Evolutionary conservation across 2,329 filamentous ascomycete species (phyloP).

Genomic region (Claviceps arundinis): DNA sequence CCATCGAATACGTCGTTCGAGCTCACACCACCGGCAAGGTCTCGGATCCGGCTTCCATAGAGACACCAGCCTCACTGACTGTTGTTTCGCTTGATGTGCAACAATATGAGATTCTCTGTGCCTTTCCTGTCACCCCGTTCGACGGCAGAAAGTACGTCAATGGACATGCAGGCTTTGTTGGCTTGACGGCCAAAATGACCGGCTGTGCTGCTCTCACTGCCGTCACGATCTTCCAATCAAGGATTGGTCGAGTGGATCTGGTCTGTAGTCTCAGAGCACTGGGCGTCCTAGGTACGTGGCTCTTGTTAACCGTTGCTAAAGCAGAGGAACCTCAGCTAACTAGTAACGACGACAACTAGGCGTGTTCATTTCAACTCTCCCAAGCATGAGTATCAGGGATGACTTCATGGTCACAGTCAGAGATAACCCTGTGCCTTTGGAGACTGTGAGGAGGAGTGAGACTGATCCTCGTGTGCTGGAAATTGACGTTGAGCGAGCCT

Average conservation of each 20-base stretch:
- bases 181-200: conserved; percentile 79
- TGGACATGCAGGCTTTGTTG: conserved; percentile 54
- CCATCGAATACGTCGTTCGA: conserved; percentile 55
- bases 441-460: conserved; percentile 48
- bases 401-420: conserved; percentile 66
- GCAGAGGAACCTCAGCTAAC: not conserved
- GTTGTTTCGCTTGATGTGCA: conserved; percentile 47
- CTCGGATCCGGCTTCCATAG: conserved; percentile 34
- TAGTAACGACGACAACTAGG: conserved; percentile 25
- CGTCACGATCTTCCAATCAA: conserved; percentile 40
- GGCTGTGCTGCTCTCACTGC: conserved; percentile 64
- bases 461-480: conserved; percentile 50
- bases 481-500: conserved; percentile 65
- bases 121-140: conserved; percentile 53
- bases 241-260: conserved; percentile 48
- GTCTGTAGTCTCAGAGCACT: conserved; percentile 66
- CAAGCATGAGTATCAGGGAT: conserved; percentile 42
- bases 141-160: conserved; percentile 19
- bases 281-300: conserved; percentile 51
- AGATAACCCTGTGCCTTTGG: conserved; percentile 52
- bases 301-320: not conserved
- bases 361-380: conserved; percentile 62
- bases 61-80: conserved; percentile 37
- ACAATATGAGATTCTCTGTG: conserved; percentile 72
- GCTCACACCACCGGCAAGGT: conserved; percentile 56